Base-by-base conservation (phyloP, 2,329 filamentous ascomycete genomes). In the Aureobasidium mangrovei region DNA sequence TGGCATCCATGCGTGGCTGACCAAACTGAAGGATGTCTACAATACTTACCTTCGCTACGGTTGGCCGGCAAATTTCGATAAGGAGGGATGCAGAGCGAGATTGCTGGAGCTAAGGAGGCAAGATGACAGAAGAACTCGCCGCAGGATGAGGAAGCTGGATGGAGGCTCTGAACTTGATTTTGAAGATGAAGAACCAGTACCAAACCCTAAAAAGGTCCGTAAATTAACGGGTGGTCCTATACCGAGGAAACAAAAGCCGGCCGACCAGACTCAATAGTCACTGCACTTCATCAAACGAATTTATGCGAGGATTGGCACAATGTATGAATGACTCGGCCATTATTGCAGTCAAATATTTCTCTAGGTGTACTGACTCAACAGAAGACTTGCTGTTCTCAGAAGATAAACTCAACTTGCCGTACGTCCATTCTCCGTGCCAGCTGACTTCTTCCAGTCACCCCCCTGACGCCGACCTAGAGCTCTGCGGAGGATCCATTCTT, bases 401-500 rank as follows among this genome's bases (percentile, higher is more conserved):
- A 18, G 18, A 18, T 18, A 39, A 10, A 31, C 28, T 45, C 42
- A 45, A 24, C 12, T 45, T 41, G 8, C 26, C 4, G 26, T 4
- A 28, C 41, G 42, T 39, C 12, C 42, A 42, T 12, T 28, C 58
- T 71, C 69, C 18, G 67, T 71, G 39, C 69, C 69, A 5, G 39
- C 53, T 60, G 66, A 65, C 54, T 59, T 59, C 54, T 63, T 64
- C 64, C 62, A 70, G 28, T 65, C 64, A 49, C 61, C 67, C 44
- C 60, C 62, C 39, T 54, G 55, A 51, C 69, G 60, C 49, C 66
- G 63, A 29, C 69, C 69, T 60, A 74, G 61, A 52, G 66, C 68
- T 40, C 71, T 60, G 49, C 69, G 65, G 54, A 72, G 49, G 56
- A 73, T 71, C 72, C 71, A 74, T 55, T 70, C 69, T 57, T 69